These are phyloP conservation scores for Aspergillus bertholletiae DNA, from an alignment of 495 filamentous ascomycete species.

Conservation along the genomic window DNA sequence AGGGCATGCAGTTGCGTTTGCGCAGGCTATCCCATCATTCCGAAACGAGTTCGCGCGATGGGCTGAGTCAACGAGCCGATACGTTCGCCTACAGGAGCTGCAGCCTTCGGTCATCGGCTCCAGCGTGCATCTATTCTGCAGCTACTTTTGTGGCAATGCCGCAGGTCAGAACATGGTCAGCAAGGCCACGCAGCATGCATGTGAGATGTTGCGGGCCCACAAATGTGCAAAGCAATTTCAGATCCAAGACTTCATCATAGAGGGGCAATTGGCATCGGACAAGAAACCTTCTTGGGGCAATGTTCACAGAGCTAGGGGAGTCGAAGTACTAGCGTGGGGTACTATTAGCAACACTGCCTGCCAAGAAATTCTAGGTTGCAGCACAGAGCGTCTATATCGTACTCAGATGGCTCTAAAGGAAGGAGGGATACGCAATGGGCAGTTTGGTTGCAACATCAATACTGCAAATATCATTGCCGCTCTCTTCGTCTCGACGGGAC, in stretches of 20 bases:
- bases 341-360: constrained; percentile 6
- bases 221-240: not conserved
- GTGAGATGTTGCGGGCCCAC: constrained; percentile 1
- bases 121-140: constrained; percentile 8
- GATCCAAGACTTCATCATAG: constrained; percentile 3
- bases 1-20: constrained; percentile 3
- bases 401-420: constrained; percentile 3
- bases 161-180: constrained; percentile 17
- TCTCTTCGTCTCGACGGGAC: constrained; percentile 14
- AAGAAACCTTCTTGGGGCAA: constrained; percentile 14
- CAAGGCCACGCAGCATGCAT: constrained; percentile 11
- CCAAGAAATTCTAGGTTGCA: not conserved
- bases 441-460: constrained; percentile 11
- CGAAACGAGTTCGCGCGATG: not conserved
- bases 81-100: constrained; percentile 1
- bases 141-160: constrained; percentile 12
- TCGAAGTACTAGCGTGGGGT: constrained; percentile 13
- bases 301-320: constrained; percentile 8
- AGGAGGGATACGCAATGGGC: constrained; percentile 9
- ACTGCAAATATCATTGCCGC: constrained; percentile 11
- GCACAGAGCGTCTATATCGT: constrained; percentile 3
- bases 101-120: constrained; percentile 8
- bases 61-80: constrained; percentile 11
- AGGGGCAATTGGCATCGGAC: constrained; percentile 10
- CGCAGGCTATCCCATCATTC: not conserved